These are phyloP conservation scores for Penicillium coffeae DNA, from an alignment of 495 filamentous ascomycete species.

Conservation along the genomic window DNA sequence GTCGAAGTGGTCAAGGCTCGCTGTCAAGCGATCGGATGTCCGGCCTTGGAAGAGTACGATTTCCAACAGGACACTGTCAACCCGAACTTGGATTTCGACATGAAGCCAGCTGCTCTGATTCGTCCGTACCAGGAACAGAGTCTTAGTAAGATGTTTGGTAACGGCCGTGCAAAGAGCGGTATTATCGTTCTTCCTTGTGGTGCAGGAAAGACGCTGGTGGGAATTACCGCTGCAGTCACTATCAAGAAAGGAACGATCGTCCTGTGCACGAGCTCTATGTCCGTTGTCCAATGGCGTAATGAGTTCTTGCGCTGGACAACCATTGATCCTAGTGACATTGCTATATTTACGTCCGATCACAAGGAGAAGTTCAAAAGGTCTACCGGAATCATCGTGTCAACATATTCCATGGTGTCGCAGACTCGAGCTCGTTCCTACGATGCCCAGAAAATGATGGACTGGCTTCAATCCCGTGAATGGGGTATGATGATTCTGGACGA, in stretches of 20 bases:
- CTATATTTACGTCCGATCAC: slow-evolving; percentile 90
- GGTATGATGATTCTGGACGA: slow-evolving; percentile 97
- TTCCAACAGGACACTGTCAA: slow-evolving; percentile 92
- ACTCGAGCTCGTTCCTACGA: slow-evolving; percentile 83
- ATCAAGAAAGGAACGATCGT: slow-evolving; percentile 96
- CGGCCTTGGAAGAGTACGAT: slow-evolving; percentile 94
- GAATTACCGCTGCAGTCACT: slow-evolving; percentile 94
- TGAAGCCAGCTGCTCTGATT: slow-evolving; percentile 48
- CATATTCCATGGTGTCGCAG: slow-evolving; percentile 97
- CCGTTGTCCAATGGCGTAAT: slow-evolving; percentile 92
- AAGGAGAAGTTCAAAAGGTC: slow-evolving; percentile 86
- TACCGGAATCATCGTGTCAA: slow-evolving; percentile 94
- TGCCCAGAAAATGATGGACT: slow-evolving; percentile 97
- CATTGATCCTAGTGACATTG: slow-evolving; percentile 87
- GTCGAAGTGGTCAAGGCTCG: slow-evolving; percentile 87
- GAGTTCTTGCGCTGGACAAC: slow-evolving; percentile 99
- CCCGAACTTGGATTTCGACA: slow-evolving; percentile 87
- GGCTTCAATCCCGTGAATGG: slow-evolving; percentile 89
- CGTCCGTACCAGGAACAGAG: slow-evolving; percentile 86
- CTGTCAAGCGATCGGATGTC: slow-evolving; percentile 80
- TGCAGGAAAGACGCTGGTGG: slow-evolving; percentile 94
- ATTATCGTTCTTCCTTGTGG: slow-evolving; percentile 98
- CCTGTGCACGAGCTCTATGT: slow-evolving; percentile 96
- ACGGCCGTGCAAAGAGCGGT: slow-evolving; percentile 91
- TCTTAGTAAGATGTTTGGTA: slow-evolving; percentile 98